Conservation (phyloP, 805 yeast species). For the Zygotorulaspora florentina region DNA sequence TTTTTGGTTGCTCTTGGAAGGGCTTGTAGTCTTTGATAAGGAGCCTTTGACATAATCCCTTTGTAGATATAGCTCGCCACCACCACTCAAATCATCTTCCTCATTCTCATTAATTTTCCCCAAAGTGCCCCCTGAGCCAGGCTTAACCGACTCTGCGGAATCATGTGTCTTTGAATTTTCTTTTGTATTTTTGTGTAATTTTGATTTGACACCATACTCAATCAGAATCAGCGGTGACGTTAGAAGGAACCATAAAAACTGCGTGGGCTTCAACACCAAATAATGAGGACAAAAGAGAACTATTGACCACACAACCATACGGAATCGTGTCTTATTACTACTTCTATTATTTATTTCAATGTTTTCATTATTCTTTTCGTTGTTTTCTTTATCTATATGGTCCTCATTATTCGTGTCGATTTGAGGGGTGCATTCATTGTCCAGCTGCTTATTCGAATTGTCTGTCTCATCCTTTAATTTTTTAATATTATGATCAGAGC, state of each 20-base stretch:
- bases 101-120: constrained; percentile 8
- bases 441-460: not conserved
- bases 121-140: not conserved
- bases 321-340: not conserved
- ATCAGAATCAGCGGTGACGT: constrained; percentile 53
- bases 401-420: not conserved
- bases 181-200: constrained; percentile 4
- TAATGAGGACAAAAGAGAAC: constrained; percentile 48
- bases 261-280: constrained; percentile 49
- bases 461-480: constrained; percentile 1
- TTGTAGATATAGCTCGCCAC: constrained; percentile 31
- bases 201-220: constrained; percentile 23
- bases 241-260: constrained; percentile 46
- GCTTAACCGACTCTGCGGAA: not conserved
- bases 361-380: constrained; percentile 1
- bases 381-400: not conserved
- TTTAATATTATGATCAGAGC: not conserved
- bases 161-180: constrained; percentile 8
- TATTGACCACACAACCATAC: constrained; percentile 20
- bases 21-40: constrained; percentile 20
- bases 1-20: constrained; percentile 20
- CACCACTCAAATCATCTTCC: constrained; percentile 29
- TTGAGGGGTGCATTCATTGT: no score
- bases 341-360: not conserved
- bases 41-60: constrained; percentile 34